A percentile compares a stretch with the other conserved stretches of the same genome.
Conservation (phyloP, 1,139 yeast genomes). For the Geotrichum fermentans region DNA sequence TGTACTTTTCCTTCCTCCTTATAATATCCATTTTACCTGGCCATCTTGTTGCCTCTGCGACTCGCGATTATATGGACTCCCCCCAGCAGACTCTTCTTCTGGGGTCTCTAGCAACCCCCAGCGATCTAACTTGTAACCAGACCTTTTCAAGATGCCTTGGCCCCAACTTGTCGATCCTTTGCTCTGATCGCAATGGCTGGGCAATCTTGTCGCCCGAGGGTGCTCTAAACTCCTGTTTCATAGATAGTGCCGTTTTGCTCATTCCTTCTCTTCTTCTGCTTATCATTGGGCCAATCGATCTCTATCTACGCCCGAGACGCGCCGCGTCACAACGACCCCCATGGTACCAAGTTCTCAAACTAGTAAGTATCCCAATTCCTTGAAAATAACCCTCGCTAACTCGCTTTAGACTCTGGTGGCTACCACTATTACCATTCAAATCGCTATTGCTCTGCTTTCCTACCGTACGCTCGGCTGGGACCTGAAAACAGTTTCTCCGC, state of each 20-base stretch:
- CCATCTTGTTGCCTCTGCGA: neutral
- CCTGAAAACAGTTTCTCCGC: constrained; percentile 42
- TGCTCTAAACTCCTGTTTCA: constrained; percentile 75
- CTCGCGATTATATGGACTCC: neutral
- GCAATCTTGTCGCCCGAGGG: constrained; percentile 53
- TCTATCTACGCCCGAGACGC: constrained; percentile 27
- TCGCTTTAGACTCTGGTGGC: constrained; percentile 29
- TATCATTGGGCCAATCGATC: constrained; percentile 46
- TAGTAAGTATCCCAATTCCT: constrained; percentile 32
- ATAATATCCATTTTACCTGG: neutral
- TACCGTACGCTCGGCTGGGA: constrained; percentile 34
- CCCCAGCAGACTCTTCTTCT: constrained; percentile 4
- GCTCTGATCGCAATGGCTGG: constrained; percentile 59
- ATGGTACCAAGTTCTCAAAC: constrained; percentile 38
- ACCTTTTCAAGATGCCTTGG: constrained; percentile 3
- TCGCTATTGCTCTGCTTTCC: constrained; percentile 18
- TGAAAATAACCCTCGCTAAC: constrained; percentile 25
- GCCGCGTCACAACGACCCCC: constrained; percentile 30
- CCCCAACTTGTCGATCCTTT: constrained; percentile 25
- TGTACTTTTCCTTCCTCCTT: too few relatives aligned
- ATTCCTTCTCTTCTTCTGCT: constrained; percentile 50
- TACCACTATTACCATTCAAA: constrained; percentile 19
- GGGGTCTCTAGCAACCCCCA: neutral
- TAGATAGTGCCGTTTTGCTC: constrained; percentile 60
- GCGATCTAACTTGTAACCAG: neutral